These are phyloP conservation scores for Sporopachydermia lactativora DNA, from an alignment of 805 yeast species.

Conservation along the genomic window DNA sequence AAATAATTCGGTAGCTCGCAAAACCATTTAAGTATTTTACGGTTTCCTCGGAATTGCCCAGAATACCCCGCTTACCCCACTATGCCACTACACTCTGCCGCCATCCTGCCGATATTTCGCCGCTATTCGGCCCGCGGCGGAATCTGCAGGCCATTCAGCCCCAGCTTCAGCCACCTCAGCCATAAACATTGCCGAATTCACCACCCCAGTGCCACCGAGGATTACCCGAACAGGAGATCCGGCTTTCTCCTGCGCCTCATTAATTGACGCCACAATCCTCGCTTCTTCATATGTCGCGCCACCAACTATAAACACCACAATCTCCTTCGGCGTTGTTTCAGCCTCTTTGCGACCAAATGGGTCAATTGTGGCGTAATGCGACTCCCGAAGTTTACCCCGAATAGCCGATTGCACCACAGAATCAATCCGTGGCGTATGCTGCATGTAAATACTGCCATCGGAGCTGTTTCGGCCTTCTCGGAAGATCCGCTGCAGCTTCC, in stretches of 20 bases:
- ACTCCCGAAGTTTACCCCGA: constrained; percentile 25
- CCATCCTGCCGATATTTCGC: too few relatives aligned
- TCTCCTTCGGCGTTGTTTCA: constrained; percentile 37
- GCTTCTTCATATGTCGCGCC: constrained; percentile 93
- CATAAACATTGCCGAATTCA: background rate
- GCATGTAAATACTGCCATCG: constrained; percentile 73
- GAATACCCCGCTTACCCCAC: too few relatives aligned
- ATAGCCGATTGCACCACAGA: constrained; percentile 27
- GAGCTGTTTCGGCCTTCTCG: constrained; percentile 21
- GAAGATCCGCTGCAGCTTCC: constrained; percentile 2
- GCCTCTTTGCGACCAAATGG: constrained; percentile 15
- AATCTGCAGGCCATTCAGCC: background rate
- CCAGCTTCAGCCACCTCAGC: background rate
- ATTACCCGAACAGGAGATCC: constrained; percentile 45
- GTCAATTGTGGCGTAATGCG: constrained; percentile 30
- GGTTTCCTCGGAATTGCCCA: too few relatives aligned
- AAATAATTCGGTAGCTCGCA: too few relatives aligned
- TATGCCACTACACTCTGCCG: too few relatives aligned
- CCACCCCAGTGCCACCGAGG: constrained; percentile 67
- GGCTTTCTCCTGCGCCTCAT: constrained; percentile 26
- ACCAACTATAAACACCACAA: constrained; percentile 65
- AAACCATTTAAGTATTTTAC: too few relatives aligned
- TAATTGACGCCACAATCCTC: constrained; percentile 61
- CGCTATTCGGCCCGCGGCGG: background rate
- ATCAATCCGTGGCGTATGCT: constrained; percentile 68